phyloP scores from a whole-genome alignment of 306 rosid species.

The Cicer pinnatifidum region DNA sequence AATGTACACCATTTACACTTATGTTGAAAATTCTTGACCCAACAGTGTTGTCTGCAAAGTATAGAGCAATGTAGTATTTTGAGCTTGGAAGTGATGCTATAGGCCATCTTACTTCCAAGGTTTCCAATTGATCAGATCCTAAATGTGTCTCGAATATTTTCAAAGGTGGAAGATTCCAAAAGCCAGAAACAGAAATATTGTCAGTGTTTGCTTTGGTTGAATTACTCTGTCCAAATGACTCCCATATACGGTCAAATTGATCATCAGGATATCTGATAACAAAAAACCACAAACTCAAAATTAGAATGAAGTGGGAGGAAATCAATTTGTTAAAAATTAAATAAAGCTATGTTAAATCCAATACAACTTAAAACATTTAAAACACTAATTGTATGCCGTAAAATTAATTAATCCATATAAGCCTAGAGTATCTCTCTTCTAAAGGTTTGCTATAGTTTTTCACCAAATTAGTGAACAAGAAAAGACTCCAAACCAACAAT shows the following conservation, averaged over 20 bases:
- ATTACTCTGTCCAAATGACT: conserved; percentile 53
- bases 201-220: conserved; percentile 48
- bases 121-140: conserved; percentile 51
- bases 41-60: conserved; percentile 65
- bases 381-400: background rate
- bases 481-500: background rate
- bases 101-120: conserved; percentile 77
- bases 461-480: background rate
- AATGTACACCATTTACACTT: conserved; percentile 63
- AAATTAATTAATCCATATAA: background rate
- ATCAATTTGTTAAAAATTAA: background rate
- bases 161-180: conserved; percentile 87
- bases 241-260: conserved; percentile 80
- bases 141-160: conserved; percentile 66
- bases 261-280: conserved; percentile 82
- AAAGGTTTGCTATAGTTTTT: background rate
- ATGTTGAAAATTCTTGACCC: conserved; percentile 62
- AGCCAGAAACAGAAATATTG: conserved; percentile 67
- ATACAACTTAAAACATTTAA: conserved; percentile 4
- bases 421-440: conserved; percentile 3
- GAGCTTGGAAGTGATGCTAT: conserved; percentile 54
- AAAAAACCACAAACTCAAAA: background rate
- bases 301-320: conserved; percentile 25
- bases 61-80: conserved; percentile 70
- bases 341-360: background rate